Percentiles rank a stretch among this genome's conserved stretches.
These are phyloP conservation scores for Lipomyces starkeyi DNA, from an alignment of 805 yeast genomes.

Conservation along the genomic window DNA sequence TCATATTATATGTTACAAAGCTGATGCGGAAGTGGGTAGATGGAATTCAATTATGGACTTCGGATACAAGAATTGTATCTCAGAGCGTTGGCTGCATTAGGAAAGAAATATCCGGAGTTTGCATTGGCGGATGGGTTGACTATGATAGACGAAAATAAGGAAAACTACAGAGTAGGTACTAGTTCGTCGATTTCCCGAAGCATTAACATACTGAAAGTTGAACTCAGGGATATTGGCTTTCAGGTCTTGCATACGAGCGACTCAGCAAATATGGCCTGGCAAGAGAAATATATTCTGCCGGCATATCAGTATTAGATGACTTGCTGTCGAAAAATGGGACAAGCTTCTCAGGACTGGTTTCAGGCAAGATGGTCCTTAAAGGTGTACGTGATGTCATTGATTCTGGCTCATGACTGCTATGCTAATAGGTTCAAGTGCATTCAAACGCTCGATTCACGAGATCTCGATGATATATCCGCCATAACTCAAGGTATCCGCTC, in stretches of 20 bases:
- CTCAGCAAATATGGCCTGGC: constrained; percentile 10
- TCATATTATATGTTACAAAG: neutral
- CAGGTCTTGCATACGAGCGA: constrained; percentile 24
- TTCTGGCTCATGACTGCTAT: neutral
- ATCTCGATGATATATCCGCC: neutral
- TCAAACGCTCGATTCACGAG: neutral
- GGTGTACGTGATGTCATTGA: constrained; percentile 15
- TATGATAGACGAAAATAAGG: constrained; percentile 17
- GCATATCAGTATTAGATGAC: constrained; percentile 18
- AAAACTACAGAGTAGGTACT: constrained; percentile 21
- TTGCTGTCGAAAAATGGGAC: constrained; percentile 9
- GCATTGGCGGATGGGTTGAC: constrained; percentile 26
- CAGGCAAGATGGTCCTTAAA: constrained; percentile 18
- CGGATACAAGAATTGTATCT: constrained; percentile 23
- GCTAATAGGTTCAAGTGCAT: neutral
- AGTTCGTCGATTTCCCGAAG: neutral
- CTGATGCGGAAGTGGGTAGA: neutral
- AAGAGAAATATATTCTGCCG: constrained; percentile 17
- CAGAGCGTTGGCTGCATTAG: constrained; percentile 25
- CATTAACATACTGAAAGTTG: too few relatives aligned
- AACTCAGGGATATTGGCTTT: constrained; percentile 25
- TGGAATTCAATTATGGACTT: constrained; percentile 29
- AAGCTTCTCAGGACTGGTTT: constrained; percentile 19
- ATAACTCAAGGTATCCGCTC: constrained; percentile 4
- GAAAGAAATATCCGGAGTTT: constrained; percentile 21